Evolutionary conservation across 2,329 filamentous ascomycete species (phyloP).

Genomic region (Colletotrichum paranaense): DNA sequence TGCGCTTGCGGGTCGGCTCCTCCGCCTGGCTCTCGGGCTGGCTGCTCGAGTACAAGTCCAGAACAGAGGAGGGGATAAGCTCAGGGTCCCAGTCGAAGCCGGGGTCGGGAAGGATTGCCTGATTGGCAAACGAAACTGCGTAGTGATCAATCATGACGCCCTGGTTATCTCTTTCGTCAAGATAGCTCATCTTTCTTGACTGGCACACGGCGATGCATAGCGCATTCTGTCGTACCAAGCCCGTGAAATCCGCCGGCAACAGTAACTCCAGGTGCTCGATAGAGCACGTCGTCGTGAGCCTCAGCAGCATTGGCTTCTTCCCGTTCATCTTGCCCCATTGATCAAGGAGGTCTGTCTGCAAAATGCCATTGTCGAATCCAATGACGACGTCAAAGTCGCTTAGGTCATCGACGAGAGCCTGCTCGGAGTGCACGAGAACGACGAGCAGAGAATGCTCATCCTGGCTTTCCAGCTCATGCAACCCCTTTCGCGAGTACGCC

Average conservation of each 20-base stretch:
- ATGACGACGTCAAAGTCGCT: constrained; percentile 62
- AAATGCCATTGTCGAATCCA: constrained; percentile 64
- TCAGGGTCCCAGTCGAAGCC: constrained; percentile 60
- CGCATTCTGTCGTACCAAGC: constrained; percentile 60
- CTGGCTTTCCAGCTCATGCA: constrained; percentile 45
- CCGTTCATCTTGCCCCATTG: constrained; percentile 29
- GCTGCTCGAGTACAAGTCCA: constrained; percentile 58
- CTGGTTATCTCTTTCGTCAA: constrained; percentile 26
- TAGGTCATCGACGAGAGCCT: constrained; percentile 49
- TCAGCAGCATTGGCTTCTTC: constrained; percentile 57
- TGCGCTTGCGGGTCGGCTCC: constrained; percentile 30
- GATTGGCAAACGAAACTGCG: constrained; percentile 59
- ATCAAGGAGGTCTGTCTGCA: constrained; percentile 44
- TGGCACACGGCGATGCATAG: constrained; percentile 48
- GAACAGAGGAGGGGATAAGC: constrained; percentile 58
- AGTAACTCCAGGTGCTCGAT: constrained; percentile 67
- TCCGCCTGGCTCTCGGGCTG: constrained; percentile 41
- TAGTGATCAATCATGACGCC: constrained; percentile 51
- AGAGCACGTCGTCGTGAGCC: constrained; percentile 61
- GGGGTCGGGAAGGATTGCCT: constrained; percentile 52
- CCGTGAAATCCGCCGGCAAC: constrained; percentile 51
- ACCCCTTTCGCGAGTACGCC: constrained; percentile 47
- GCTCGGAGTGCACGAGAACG: constrained; percentile 54
- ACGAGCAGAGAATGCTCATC: constrained; percentile 49
- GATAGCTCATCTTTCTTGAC: constrained; percentile 41